Conservation (phyloP, 140 eudicot species). For the Stevia rebaudiana region DNA sequence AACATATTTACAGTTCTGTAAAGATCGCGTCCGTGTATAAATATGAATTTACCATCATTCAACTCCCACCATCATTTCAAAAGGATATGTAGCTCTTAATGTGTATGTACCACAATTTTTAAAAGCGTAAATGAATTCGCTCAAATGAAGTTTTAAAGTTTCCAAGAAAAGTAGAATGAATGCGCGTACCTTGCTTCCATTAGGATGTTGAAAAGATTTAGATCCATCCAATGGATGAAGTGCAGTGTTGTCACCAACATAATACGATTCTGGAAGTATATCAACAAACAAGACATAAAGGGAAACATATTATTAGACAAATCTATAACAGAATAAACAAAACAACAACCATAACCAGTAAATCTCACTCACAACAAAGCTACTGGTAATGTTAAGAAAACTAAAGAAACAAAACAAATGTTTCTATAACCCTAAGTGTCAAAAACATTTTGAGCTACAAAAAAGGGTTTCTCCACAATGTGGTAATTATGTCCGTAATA, state of each 20-base stretch:
- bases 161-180: slow-evolving; percentile 4
- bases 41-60: background rate
- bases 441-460: background rate
- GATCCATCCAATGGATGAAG: slow-evolving; percentile 36
- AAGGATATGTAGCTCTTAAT: background rate
- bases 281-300: slow-evolving; percentile 14
- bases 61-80: background rate
- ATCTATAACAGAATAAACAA: background rate
- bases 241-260: slow-evolving; percentile 32
- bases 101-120: slow-evolving; percentile 1
- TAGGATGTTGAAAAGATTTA: slow-evolving; percentile 37
- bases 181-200: slow-evolving; percentile 47
- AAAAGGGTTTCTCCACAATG: background rate
- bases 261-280: slow-evolving; percentile 42
- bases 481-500: background rate
- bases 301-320: background rate
- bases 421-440: too few species aligned
- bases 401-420: too few species aligned
- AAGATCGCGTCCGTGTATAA: too few species aligned
- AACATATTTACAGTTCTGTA: too few species aligned
- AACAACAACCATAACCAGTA: too few species aligned
- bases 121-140: background rate
- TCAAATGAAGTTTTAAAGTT: background rate
- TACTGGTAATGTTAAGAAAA: too few species aligned
- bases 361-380: too few species aligned